A percentile compares a stretch with the other conserved stretches of the same genome.
Conservation (phyloP, 306 rosid genomes). For the Ormosia emarginata region DNA sequence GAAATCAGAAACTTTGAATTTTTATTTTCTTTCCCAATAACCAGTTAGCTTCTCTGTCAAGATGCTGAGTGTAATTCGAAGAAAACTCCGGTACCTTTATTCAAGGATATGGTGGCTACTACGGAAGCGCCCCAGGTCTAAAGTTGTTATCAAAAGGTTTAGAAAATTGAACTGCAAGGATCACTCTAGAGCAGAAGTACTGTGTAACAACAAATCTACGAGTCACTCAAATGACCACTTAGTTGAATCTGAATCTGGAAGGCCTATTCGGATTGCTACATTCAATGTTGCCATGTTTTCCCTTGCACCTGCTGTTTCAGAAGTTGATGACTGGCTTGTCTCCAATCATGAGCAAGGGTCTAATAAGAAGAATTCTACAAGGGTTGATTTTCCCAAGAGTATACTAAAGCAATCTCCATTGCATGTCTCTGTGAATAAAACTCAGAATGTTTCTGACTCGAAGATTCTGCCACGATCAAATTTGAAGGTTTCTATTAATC, state of each 20-base stretch:
- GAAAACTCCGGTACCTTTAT: constrained; percentile 48
- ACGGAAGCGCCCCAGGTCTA: constrained; percentile 64
- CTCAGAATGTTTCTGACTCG: constrained; percentile 30
- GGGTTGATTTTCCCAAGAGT: constrained; percentile 55
- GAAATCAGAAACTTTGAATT: not conserved
- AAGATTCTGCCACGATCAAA: constrained; percentile 43
- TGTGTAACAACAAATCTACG: constrained; percentile 18
- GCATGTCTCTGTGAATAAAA: constrained; percentile 31
- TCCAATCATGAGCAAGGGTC: constrained; percentile 24
- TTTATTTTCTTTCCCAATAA: not conserved
- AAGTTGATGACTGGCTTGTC: constrained; percentile 32
- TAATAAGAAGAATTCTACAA: constrained; percentile 14
- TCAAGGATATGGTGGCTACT: constrained; percentile 60
- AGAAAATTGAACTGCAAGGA: constrained; percentile 48
- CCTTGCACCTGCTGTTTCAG: constrained; percentile 81
- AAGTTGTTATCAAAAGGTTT: constrained; percentile 72
- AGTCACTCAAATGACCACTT: constrained; percentile 28
- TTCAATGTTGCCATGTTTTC: constrained; percentile 94
- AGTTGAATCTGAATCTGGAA: constrained; percentile 37
- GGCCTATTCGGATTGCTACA: constrained; percentile 68
- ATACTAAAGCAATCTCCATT: constrained; percentile 78
- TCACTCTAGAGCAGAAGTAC: constrained; percentile 33
- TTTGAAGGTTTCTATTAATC: constrained; percentile 76
- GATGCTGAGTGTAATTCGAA: constrained; percentile 55
- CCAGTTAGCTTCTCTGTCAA: constrained; percentile 23